A percentile compares a stretch with the other conserved stretches of the same genome.
Conservation (phyloP, 1,284 basidiomycete species). For the Tremellales sp. region DNA sequence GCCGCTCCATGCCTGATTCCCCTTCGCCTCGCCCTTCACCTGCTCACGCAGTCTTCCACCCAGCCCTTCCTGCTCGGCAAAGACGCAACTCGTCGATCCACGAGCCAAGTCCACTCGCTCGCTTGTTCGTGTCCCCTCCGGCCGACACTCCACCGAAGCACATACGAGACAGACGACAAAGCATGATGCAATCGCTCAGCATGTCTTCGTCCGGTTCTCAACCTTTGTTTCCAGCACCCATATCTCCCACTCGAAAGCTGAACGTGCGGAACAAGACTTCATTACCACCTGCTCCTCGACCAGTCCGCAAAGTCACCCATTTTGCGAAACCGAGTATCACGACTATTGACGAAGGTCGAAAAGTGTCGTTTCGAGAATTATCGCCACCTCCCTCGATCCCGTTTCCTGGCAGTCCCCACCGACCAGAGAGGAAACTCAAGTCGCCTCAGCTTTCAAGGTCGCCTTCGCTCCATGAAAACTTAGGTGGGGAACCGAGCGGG, state of each 20-base stretch:
- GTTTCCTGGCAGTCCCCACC: background rate
- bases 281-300: background rate
- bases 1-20: slow-evolving; percentile 20
- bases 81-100: slow-evolving; percentile 34
- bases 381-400: background rate
- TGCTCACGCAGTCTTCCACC: background rate
- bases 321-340: slow-evolving; percentile 9
- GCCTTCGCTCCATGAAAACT: background rate
- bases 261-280: background rate
- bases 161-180: slow-evolving; percentile 12
- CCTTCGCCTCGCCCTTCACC: slow-evolving; percentile 5
- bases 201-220: slow-evolving; percentile 20
- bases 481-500: background rate
- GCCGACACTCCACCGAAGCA: slow-evolving; percentile 10
- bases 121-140: slow-evolving; percentile 36
- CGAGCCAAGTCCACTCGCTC: slow-evolving; percentile 45
- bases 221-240: slow-evolving; percentile 10
- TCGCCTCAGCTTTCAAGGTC: background rate
- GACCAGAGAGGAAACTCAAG: background rate
- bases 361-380: slow-evolving; percentile 10
- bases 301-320: background rate
- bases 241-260: slow-evolving; percentile 13
- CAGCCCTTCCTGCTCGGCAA: background rate
- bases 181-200: slow-evolving; percentile 5
- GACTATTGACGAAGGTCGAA: slow-evolving; percentile 21